These are phyloP conservation scores for Penicillium daleae DNA, from an alignment of 495 filamentous ascomycete genomes.

Conservation along the genomic window DNA sequence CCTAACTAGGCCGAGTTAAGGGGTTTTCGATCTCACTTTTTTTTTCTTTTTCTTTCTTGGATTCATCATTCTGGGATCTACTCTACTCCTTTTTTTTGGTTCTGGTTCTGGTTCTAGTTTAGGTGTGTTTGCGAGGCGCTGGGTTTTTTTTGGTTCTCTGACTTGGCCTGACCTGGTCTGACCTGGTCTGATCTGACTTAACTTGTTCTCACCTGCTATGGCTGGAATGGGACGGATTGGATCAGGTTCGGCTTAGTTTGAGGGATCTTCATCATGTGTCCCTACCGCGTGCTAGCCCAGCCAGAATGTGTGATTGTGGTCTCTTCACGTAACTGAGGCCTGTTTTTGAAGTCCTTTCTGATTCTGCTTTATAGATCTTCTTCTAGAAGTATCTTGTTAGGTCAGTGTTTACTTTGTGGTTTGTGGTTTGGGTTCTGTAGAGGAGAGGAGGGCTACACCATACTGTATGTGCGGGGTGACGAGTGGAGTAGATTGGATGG, in stretches of 20 bases:
- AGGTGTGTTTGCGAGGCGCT: not conserved
- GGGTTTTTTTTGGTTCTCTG: not conserved
- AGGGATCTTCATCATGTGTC: not conserved
- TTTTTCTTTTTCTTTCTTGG: too few relatives aligned
- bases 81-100: not conserved
- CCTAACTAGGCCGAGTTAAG: not conserved
- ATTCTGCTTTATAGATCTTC: not conserved
- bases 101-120: too few relatives aligned
- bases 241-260: not conserved
- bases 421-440: too few relatives aligned
- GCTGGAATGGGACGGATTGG: not conserved
- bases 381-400: too few relatives aligned
- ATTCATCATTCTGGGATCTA: too few relatives aligned
- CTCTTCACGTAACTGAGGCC: not conserved
- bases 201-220: not conserved
- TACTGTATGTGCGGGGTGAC: too few relatives aligned
- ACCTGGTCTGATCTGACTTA: not conserved
- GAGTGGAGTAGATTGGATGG: too few relatives aligned
- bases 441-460: too few relatives aligned
- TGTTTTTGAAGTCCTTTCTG: not conserved
- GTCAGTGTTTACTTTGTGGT: too few relatives aligned
- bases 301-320: conserved; percentile 15
- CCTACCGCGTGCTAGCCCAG: conserved; percentile 6
- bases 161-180: not conserved
- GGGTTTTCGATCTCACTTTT: too few relatives aligned